Conservation (phyloP, 2,329 filamentous ascomycete species). For the Trichoderma lentiforme region DNA sequence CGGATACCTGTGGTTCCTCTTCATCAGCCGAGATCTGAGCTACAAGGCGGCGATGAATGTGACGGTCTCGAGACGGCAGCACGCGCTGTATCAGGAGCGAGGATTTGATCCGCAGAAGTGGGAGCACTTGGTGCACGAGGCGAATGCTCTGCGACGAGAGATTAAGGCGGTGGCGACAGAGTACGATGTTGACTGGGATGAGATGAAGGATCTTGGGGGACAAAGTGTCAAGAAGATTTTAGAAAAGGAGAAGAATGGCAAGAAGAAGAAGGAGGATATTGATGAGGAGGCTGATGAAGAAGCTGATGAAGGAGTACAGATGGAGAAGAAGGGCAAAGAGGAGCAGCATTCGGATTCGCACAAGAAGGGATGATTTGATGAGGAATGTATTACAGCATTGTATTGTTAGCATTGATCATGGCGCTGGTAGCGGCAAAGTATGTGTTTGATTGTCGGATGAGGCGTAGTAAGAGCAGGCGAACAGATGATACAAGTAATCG, state of each 20-base stretch:
- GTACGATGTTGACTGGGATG: slow-evolving; percentile 89
- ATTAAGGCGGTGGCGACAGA: slow-evolving; percentile 78
- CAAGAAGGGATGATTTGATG: background rate
- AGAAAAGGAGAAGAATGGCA: slow-evolving; percentile 48
- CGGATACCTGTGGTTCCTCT: slow-evolving; percentile 91
- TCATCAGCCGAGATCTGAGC: slow-evolving; percentile 83
- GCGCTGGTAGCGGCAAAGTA: background rate
- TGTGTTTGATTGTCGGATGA: background rate
- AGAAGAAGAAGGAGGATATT: slow-evolving; percentile 31
- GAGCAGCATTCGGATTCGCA: background rate
- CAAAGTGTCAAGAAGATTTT: slow-evolving; percentile 59
- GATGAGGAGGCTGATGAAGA: slow-evolving; percentile 37
- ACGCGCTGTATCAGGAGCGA: slow-evolving; percentile 68
- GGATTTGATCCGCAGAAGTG: slow-evolving; percentile 75
- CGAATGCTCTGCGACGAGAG: slow-evolving; percentile 71
- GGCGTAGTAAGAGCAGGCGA: background rate
- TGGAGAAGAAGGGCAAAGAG: slow-evolving; percentile 34
- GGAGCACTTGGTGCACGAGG: slow-evolving; percentile 76
- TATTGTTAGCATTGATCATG: background rate
- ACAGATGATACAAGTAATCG: background rate
- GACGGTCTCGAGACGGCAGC: slow-evolving; percentile 75
- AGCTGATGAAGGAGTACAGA: slow-evolving; percentile 34
- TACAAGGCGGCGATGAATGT: slow-evolving; percentile 86
- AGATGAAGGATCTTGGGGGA: slow-evolving; percentile 68
- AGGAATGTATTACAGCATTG: background rate